Evolutionary conservation across 495 filamentous ascomycete species (phyloP).

Genomic region (Talaromyces wortmannii): DNA sequence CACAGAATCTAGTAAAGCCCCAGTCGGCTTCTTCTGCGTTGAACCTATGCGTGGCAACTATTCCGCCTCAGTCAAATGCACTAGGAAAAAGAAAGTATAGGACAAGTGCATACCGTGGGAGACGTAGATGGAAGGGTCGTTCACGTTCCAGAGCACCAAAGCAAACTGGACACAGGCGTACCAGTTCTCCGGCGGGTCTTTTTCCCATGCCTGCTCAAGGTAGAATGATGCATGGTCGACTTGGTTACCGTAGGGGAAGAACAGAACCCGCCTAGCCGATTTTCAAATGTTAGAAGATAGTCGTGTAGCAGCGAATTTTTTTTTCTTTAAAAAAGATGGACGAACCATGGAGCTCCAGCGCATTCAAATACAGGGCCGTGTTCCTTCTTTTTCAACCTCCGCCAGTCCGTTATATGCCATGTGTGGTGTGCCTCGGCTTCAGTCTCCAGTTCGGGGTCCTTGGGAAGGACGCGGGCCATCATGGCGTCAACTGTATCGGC

Average conservation of each 20-base stretch:
- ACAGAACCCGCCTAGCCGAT: slow-evolving; percentile 70
- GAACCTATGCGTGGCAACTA: slow-evolving; percentile 79
- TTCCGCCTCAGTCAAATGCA: not conserved
- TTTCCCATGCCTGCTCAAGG: slow-evolving; percentile 84
- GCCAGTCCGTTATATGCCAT: slow-evolving; percentile 84
- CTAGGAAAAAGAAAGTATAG: slow-evolving; percentile 3
- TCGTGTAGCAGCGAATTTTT: not conserved
- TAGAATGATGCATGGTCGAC: slow-evolving; percentile 91
- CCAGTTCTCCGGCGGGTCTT: slow-evolving; percentile 75
- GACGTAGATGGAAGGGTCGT: slow-evolving; percentile 71
- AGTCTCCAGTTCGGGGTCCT: slow-evolving; percentile 67
- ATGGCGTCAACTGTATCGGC: slow-evolving; percentile 67
- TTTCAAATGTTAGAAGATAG: slow-evolving; percentile 7
- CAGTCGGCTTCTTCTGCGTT: slow-evolving; percentile 96
- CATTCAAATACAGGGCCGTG: slow-evolving; percentile 85
- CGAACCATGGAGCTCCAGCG: slow-evolving; percentile 82
- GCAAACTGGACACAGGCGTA: slow-evolving; percentile 95
- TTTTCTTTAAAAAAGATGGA: slow-evolving; percentile 1
- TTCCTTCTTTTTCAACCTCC: slow-evolving; percentile 62
- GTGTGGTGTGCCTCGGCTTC: slow-evolving; percentile 63
- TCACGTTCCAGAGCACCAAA: slow-evolving; percentile 87
- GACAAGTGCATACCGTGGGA: slow-evolving; percentile 46
- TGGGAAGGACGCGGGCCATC: slow-evolving; percentile 66
- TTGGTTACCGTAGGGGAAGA: slow-evolving; percentile 93
- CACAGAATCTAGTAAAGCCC: slow-evolving; percentile 93